Base-by-base conservation (phyloP, 1,284 basidiomycete species). In the Cryptococcus sp. region DNA sequence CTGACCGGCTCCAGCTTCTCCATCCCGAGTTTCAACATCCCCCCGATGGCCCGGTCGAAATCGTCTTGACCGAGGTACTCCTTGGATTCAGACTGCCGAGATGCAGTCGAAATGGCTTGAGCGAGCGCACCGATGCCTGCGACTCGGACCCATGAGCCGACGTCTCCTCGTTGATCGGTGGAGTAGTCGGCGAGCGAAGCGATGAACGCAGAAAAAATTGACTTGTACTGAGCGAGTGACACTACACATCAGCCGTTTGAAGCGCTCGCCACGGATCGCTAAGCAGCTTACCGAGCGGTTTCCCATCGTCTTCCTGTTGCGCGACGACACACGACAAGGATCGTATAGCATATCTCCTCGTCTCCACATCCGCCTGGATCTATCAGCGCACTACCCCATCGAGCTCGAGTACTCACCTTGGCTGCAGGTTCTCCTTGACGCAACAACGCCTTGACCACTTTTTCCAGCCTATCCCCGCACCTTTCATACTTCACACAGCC, bases 61-160 rank as follows among this genome's bases (percentile, higher is more conserved):
- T 74, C 75, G n/a, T 72, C 63, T 14, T 81, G 72, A 12, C 84
- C 79, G 22, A 90, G 33, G 4, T 48, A 43, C 2, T 42, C n/a
- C 1, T 33, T 11, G 3, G 43, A 31, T 23, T 45, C 7, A 14
- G 21, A 4, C 33, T 23, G 38, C 45, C 34, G 19, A 37, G 23
- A 33, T 1, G 49, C 54, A 5, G 56, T 62, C 6, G 43, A 54
- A 23, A 59, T 49, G 11, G 60, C 50, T 12, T 40, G 48, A 0
- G 54, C 58, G 5, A 68, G 52, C 76, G 63, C 82, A 83, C 35
- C 82, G 77, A 86, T 78, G 43, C 95, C 82, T 83, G 37, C 83
- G 77, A 86, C 78, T 46, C 95, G 85, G 25, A 95, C 81, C 93
- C 93, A 97, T 0, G 93, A 97, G 24, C 95, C 95, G 22, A 99